Evolutionary conservation across 345 rosid species (phyloP), one percentile per base, ranked within the genome.

Genomic region (Kernera saxatilis): DNA sequence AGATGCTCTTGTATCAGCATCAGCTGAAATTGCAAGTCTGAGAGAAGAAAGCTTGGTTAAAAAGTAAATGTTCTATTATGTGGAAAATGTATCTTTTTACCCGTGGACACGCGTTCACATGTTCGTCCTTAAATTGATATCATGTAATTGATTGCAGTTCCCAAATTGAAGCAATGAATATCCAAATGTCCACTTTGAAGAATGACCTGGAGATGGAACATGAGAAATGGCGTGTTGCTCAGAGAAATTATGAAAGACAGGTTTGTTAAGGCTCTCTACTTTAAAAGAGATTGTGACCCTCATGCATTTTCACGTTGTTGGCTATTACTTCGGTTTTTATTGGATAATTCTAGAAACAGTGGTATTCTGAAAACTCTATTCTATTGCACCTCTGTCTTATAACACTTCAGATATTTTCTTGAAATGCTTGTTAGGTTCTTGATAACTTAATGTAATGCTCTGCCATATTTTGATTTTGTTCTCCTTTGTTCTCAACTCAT

Each of bases 161-260:
- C 72, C 83, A 88, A 83, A 78, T 88, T 60, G 82, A 30, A 43
- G 79, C 78, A 19, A 30, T 94, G 90, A 90, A 91, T 80, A 71
- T 69, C 76, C 90, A 85, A 70, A 65, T 85, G 70, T 82, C 88
- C 76, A 71, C 73, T 68, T 45, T 89, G 60, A 90, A 89, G 78
- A 86, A 84, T 18, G 86, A 88, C 53, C 80, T 92, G 78, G 92
- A 83, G 81, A 78, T 49, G 52, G 95, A 85, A 74, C 94, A 89
- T 76, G 90, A 83, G 69, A 80, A 85, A 66, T 85, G 97, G 91
- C 87, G 86, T 49, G 56, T 81, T 76, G 88, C 96, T 65, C 95
- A 91, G 77, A 80, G 87, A 51, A 94, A 94, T 74, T 94, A 94
- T 64, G 99, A 94, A 84, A 82, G 96, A 84, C 99, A 94, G 97